Evolutionary conservation across 352 stramenopile genomes (phyloP), one percentile per base, ranked within the genome.

Genomic region (Achlya hypogyna): DNA sequence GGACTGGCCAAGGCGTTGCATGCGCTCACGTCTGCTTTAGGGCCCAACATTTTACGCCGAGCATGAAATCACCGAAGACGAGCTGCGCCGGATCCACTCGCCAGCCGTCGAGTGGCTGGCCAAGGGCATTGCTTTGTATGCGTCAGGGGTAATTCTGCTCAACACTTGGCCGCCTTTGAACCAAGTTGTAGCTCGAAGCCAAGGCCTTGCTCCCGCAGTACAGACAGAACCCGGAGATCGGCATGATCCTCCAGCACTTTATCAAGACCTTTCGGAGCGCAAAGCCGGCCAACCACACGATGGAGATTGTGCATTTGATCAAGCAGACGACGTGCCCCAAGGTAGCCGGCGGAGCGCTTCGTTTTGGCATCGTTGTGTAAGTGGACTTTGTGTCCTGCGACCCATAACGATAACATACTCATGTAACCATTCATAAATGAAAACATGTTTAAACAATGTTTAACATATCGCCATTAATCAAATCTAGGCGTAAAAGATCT

Each of bases 211-310:
- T 96, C 42, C 75, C 78, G 5, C 84, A 96, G 53, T 96, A 94
- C 62, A 78, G 82, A 28, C 74, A 94, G 47, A 91, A 89, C 66
- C 89, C 77, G 4, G 78, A 86, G 53, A 93, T 83, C 66, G 84
- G 87, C n/a, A 96, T 96, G 86, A 81, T 96, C 38, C 74, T 97
- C 0, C 86, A 91, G 63, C 87, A 96, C 62, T 73, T 97, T 10
- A 85, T 86, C 22, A 78, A 91, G 43, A 74, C 74, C 23, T 96
- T 97, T 72, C 74, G 77, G 14, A 71, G 78, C 0, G 68, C 74
- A 25, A 79, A 81, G 62, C 93, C 93, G 63, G 77, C 77, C 0
- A 69, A 75, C 14, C 74, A 84, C 23, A 78, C 82, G 5, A 63
- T 74, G 0, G 73, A 69, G 18, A 86, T 97, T 42, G 70, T 94